Base-by-base conservation (phyloP, 148 eudicot species). In the Agrostemma githago region DNA sequence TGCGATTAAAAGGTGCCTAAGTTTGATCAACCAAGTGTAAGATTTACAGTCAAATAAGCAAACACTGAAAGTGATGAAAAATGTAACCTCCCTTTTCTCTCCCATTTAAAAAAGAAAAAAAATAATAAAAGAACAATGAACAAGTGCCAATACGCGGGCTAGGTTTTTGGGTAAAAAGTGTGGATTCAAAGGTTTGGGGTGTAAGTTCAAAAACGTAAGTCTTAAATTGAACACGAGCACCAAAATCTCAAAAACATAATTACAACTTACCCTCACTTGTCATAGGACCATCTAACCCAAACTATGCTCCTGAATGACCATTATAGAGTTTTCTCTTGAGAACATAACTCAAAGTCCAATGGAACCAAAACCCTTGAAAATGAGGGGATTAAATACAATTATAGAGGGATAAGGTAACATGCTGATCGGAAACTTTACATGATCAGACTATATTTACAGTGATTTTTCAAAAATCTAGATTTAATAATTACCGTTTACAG, bases 1-100 rank as follows among this genome's bases (percentile, higher is more conserved):
- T 66, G 94, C 88, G 79, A 95, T 92, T 77, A 95, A 79, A 53
- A 95, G 83, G 80, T 92, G 99, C 86, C 99, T 94, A 61, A 40
- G 72, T 19, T 17, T n/a, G 61, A 70, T 16, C 66, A 71, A 74
- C n/a, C 44, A 71, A 19, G 9, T n/a, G 60, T 51, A 15, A 69
- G 58, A 71, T 64, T 53, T 21, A 39, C 54, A 54, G 11, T 68
- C 60, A 57, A 58, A 71, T 59, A 72, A 67, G 68, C 60, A 51
- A 59, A 15, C 72, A 78, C 38, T 38, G 16, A 40, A 57, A 43
- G 4, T 6, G 42, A n/a, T 54, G 7, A 72, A 48, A 19, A 9
- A 20, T 68, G 62, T 37, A 51, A 51, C 15, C 14, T 37, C 48
- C 71, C 54, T 68, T 61, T 46, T 62, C 26, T 5, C 4, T 42